phyloP scores from a whole-genome alignment of 192 early-diverging fungal species.

The Coemansia sp. region DNA sequence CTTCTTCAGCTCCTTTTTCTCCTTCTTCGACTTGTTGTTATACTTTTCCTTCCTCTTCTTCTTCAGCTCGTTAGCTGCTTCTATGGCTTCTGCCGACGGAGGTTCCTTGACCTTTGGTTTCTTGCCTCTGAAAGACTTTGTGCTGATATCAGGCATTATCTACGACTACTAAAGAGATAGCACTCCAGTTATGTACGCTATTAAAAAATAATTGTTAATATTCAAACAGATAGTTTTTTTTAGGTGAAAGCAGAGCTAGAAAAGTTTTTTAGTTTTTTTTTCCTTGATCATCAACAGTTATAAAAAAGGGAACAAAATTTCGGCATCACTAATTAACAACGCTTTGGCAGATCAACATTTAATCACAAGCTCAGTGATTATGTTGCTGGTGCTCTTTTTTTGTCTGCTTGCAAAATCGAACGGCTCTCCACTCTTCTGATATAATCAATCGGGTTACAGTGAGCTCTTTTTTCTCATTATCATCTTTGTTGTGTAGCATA shows the following conservation, averaged over 20 bases:
- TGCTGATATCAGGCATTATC: slow-evolving; percentile 22
- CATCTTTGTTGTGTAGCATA: neutral
- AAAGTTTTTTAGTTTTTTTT: slow-evolving; percentile 4
- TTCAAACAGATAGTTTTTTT: no score
- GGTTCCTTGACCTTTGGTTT: neutral
- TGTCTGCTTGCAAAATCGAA: no score
- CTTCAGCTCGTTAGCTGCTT: slow-evolving; percentile 9
- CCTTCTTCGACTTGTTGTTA: slow-evolving; percentile 33
- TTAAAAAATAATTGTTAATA: no score
- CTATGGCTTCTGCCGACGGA: slow-evolving; percentile 4
- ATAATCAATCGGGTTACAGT: neutral
- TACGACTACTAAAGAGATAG: neutral
- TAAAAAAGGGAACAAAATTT: no score
- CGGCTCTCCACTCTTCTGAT: slow-evolving; percentile 10
- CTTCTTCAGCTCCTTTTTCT: slow-evolving; percentile 37
- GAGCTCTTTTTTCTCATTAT: neutral
- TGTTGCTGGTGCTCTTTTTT: neutral
- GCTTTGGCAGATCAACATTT: no score
- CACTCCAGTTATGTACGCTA: neutral
- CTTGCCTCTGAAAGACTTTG: slow-evolving; percentile 7
- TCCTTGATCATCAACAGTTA: neutral
- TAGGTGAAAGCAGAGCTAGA: slow-evolving; percentile 1
- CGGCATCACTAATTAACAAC: no score
- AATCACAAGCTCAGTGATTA: no score
- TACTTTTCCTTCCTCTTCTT: slow-evolving; percentile 23